Evolutionary conservation across 1,284 basidiomycete genomes (phyloP).

Genomic region (Pseudozyma thailandica): DNA sequence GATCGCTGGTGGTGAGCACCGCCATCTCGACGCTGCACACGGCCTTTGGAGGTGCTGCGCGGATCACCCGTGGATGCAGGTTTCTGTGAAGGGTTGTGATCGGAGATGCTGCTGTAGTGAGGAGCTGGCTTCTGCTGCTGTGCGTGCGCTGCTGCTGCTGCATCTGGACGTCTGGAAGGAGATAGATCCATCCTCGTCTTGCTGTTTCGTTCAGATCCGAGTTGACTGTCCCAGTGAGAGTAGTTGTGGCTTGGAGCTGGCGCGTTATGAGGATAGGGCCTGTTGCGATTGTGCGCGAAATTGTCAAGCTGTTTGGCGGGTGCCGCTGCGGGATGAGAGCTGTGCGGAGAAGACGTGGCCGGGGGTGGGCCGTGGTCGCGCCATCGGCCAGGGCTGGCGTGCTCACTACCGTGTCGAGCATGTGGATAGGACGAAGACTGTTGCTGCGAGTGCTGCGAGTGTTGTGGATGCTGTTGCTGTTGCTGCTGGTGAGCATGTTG

Average conservation of each 20-base stretch:
- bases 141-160: background rate
- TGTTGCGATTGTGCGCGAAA: constrained; percentile 23
- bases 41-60: constrained; percentile 33
- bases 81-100: constrained; percentile 15
- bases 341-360: constrained; percentile 33
- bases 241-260: constrained; percentile 45
- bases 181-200: constrained; percentile 34
- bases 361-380: constrained; percentile 27
- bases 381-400: constrained; percentile 40
- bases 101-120: constrained; percentile 14
- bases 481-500: constrained; percentile 16
- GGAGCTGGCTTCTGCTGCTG: constrained; percentile 13
- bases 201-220: constrained; percentile 32
- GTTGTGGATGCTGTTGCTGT: constrained; percentile 13
- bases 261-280: constrained; percentile 38
- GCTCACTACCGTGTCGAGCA: constrained; percentile 25
- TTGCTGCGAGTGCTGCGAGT: constrained; percentile 15
- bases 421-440: constrained; percentile 11
- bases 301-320: constrained; percentile 30
- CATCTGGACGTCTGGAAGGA: constrained; percentile 22
- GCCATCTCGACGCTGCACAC: constrained; percentile 21
- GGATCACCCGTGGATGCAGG: constrained; percentile 7
- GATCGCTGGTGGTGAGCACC: constrained; percentile 27
- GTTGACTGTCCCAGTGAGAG: constrained; percentile 45
- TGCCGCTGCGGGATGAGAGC: constrained; percentile 19